Base-by-base conservation (phyloP, 768 basidiomycete species). In the Lactifluus echinatus region DNA sequence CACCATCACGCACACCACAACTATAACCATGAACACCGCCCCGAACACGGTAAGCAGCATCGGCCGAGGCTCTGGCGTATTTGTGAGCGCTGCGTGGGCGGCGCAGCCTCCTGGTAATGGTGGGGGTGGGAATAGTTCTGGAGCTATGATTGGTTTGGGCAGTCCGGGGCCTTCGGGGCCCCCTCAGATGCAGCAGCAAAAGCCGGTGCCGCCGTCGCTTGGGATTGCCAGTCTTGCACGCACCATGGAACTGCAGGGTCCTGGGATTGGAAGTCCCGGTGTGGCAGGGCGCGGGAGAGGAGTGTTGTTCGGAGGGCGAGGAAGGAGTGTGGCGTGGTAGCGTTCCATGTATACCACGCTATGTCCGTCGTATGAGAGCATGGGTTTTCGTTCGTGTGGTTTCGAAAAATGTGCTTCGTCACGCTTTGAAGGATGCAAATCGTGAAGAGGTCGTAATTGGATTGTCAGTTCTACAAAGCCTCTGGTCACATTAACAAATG, bases 131-230 rank as follows among this genome's bases (percentile, higher is more conserved):
- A 65, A 59, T 23, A 44, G 58, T 36, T 19, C 36, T 14, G 47
- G 50, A 24, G 8, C 31, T 24, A 40, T 46, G 7, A 23, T 55
- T 29, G 56, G 48, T 44, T 34, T 59, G 52, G 50, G 40, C 34
- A 54, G 55, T 44, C 33, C 5, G 28, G 48, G 56, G 12, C 46
- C 36, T 29, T 29, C 36, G 40, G 50, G 21, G 14, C 53, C 8
- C 7, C 24, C 69, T 50, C 61, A 64, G 53, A 62, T 67, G 28
- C 56, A 62, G 6, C 67, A 64, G 53, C 61, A 56, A 59, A 61
- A 60, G 10, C 37, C 17, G 11, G 63, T 59, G 29, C 73, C 75
- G 12, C 73, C 78, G 4, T 15, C 31, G 3, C 59, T 57, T 14
- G 55, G 55, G 12, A 43, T 60, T 33, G 37, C 59, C 2, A 26